Percentiles rank a stretch among this genome's conserved stretches.
phyloP scores from a whole-genome alignment of 345 rosid genomes.

The Hibiscus mutabilis region DNA sequence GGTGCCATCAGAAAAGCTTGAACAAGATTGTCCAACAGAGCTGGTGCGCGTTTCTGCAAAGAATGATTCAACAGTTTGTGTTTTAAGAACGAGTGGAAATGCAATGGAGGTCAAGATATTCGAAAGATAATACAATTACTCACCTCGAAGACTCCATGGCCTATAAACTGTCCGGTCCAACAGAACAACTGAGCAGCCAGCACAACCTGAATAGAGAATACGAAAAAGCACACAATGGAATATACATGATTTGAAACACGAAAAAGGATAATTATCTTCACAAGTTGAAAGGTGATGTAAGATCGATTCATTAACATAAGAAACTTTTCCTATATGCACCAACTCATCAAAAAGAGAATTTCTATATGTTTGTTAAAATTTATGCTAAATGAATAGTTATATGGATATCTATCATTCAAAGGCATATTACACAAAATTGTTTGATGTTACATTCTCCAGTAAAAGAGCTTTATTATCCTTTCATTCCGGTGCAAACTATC shows the following conservation, averaged over 20 bases:
- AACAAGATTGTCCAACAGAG: slow-evolving; percentile 66
- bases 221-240: background rate
- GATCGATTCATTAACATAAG: background rate
- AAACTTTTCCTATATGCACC: background rate
- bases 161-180: slow-evolving; percentile 77
- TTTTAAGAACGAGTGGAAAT: background rate
- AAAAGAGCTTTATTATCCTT: background rate
- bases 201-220: slow-evolving; percentile 43
- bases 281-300: background rate
- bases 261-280: background rate
- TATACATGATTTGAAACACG: background rate
- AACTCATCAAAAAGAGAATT: background rate
- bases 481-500: background rate
- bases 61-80: background rate
- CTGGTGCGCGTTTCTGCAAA: slow-evolving; percentile 76
- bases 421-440: background rate
- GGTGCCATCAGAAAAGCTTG: slow-evolving; percentile 90
- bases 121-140: background rate
- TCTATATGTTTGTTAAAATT: background rate
- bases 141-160: slow-evolving; percentile 90
- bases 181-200: slow-evolving; percentile 60
- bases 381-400: background rate
- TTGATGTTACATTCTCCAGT: background rate
- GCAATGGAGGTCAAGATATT: background rate
- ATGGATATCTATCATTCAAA: background rate